Conservation (phyloP, 73 alveolate genomes). For the Tetrahymena malaccensis region DNA sequence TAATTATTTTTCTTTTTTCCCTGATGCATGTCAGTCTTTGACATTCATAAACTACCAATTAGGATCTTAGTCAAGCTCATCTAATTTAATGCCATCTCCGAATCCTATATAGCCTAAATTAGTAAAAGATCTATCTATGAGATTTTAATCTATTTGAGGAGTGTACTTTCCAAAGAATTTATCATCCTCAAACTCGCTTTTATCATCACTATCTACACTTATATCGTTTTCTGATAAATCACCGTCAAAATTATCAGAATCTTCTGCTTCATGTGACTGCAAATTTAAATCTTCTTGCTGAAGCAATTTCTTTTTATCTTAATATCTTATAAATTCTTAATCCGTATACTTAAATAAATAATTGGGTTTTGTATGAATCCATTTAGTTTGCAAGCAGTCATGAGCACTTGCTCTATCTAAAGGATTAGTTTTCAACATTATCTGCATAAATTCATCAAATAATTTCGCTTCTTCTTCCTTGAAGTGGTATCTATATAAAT, state of each 20-base stretch:
- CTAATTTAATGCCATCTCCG: neutral
- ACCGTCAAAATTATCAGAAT: neutral
- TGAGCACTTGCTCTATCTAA: constrained; percentile 39
- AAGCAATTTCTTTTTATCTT: neutral
- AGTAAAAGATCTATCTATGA: neutral
- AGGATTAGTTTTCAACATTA: constrained; percentile 35
- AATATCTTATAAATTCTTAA: neutral
- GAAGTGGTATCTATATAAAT: neutral
- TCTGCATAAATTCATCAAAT: constrained; percentile 14
- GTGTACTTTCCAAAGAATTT: neutral
- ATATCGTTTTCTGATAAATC: neutral
- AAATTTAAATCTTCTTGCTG: neutral
- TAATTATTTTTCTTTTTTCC: neutral
- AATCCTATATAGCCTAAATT: neutral
- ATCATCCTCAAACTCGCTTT: neutral
- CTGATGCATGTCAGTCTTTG: neutral
- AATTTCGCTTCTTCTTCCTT: constrained; percentile 28
- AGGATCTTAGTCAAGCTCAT: neutral
- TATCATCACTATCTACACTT: neutral
- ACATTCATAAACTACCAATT: neutral
- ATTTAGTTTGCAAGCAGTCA: neutral
- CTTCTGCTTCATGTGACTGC: neutral
- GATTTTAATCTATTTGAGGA: neutral
- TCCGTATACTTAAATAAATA: neutral
- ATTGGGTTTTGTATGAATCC: constrained; percentile 7